Base-by-base conservation (phyloP, 768 basidiomycete species). In the Amanita molliuscula region DNA sequence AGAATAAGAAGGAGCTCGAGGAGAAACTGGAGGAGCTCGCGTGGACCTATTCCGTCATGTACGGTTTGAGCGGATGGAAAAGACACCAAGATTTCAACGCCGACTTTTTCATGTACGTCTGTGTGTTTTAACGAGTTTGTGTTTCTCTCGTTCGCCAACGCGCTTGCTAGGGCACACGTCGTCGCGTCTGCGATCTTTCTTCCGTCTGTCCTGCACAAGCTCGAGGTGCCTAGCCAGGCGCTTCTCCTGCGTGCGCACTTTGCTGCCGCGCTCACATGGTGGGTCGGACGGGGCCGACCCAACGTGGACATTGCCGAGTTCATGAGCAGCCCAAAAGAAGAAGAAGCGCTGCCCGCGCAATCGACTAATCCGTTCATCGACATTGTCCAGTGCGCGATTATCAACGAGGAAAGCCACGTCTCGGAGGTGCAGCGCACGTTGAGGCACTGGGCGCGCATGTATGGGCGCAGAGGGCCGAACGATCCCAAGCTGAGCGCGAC, bases 101-200 rank as follows among this genome's bases (percentile, higher is more conserved):
- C 1, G 72, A 78, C 43, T 81, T 81, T 58, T 68, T 72, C 64
- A 25, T 67, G 79, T 80, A 51, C 51, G 77, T 51, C n/a, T 1
- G 7, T 25, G 15, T 44, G 1, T 16, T 10, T 40, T 11, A 34
- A 3, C n/a, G 10, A 6, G 7, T 26, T 6, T 11, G 10, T 13
- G 18, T 16, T 31, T 18, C 18, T 6, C 31, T 40, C 16, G 4
- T 8, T 26, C 6, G n/a, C 25, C 11, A n/a, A 28, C 25, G 5
- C n/a, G 5, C n/a, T 44, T 28, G 3, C 1, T 44, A 82, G 78
- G 20, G 75, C 78, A 62, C 80, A 73, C 53, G 59, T 76, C 2
- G 75, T 82, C 23, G 83, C 81, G 0, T 82, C 81, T 1, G 68
- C 76, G 2, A 52, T 81, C 28, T 80, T 82, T 65, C 58, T 81